A percentile compares a stretch with the other conserved stretches of the same genome.
Conservation (phyloP, 305 asterid species). For the Stenogyne calaminthoides region DNA sequence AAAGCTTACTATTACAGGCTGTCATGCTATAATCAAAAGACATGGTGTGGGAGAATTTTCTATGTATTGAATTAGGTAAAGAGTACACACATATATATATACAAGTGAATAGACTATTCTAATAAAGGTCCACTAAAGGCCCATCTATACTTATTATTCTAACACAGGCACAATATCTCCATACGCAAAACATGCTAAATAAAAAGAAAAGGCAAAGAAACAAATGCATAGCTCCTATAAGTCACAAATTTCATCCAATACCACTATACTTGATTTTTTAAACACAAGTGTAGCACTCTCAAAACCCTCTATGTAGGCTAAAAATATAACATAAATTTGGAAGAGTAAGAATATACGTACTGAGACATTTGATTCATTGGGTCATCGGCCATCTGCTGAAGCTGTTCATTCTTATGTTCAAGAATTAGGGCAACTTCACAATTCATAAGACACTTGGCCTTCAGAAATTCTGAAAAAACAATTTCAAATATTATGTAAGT, state of each 20-base stretch:
- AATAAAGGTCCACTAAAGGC: too few relatives aligned
- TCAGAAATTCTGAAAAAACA: constrained; percentile 65
- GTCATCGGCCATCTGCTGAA: constrained; percentile 91
- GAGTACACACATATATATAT: too few relatives aligned
- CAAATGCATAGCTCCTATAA: neutral
- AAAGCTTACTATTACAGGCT: neutral
- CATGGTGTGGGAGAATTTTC: too few relatives aligned
- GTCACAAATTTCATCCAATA: neutral
- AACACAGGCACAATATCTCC: neutral
- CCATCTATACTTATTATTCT: too few relatives aligned
- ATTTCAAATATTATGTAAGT: neutral
- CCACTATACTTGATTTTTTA: neutral
- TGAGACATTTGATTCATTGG: constrained; percentile 89
- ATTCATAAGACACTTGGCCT: constrained; percentile 93
- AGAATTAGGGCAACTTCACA: constrained; percentile 93
- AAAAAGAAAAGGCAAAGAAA: neutral
- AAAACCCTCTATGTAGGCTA: neutral
- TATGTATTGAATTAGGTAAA: too few relatives aligned
- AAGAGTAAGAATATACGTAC: constrained; percentile 43
- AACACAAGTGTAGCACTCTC: neutral
- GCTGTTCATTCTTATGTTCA: constrained; percentile 87
- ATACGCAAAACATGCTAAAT: neutral
- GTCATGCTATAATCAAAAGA: too few relatives aligned
- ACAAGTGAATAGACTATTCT: too few relatives aligned
- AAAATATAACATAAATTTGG: constrained; percentile 15